phyloP scores from a whole-genome alignment of 495 filamentous ascomycete genomes.

The Aspergillus haitiensis region DNA sequence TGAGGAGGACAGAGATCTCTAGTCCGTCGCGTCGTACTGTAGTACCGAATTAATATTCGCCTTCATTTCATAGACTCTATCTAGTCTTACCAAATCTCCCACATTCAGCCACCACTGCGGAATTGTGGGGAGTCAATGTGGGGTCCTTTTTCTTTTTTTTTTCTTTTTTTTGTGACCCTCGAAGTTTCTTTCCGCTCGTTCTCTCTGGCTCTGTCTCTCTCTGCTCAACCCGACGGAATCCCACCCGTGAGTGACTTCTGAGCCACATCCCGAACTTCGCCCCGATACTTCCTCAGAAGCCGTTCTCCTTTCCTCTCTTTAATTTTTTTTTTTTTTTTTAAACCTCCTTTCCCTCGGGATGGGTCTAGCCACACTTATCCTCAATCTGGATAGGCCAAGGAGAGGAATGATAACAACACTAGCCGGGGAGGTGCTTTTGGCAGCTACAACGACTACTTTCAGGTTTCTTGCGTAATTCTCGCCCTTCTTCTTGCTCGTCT shows the following conservation, averaged over 20 bases:
- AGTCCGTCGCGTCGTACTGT: too few relatives aligned
- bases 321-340: constrained; percentile 2
- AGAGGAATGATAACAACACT: constrained; percentile 2
- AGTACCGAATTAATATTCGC: background rate
- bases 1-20: too few relatives aligned
- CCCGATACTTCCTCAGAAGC: constrained; percentile 19
- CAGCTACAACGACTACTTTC: background rate
- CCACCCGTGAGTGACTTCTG: constrained; percentile 9
- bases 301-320: constrained; percentile 8
- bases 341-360: constrained; percentile 18
- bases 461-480: constrained; percentile 17
- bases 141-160: background rate
- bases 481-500: background rate
- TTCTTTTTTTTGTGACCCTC: background rate
- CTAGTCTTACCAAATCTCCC: background rate
- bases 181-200: too few relatives aligned
- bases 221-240: constrained; percentile 6
- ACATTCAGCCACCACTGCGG: background rate
- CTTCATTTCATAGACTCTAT: background rate
- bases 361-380: constrained; percentile 18
- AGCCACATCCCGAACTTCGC: constrained; percentile 27
- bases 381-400: constrained; percentile 16
- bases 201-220: background rate
- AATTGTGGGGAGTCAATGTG: constrained; percentile 2
- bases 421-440: constrained; percentile 5